Base-by-base conservation (phyloP, 495 filamentous ascomycete genomes). In the Xylaria flabelliformis region DNA sequence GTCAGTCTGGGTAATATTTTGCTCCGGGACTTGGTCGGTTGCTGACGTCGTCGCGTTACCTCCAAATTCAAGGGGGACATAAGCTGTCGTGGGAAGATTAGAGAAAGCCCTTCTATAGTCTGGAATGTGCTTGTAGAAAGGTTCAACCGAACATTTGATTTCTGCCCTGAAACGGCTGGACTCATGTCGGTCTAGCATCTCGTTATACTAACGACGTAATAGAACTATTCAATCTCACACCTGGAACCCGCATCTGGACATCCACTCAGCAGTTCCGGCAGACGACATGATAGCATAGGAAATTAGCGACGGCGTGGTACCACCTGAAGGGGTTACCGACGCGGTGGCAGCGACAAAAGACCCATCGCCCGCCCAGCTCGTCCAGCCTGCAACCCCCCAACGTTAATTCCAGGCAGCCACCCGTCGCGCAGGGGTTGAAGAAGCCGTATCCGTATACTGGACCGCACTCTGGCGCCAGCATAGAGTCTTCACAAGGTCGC, bases 301-400 rank as follows among this genome's bases (percentile, higher is more conserved):
- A 80, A 64, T 86, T 83, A 0, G 83, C 75, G 74, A 79, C 75
- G 39, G 74, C 79, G 44, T 80, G 77, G 46, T 79, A 85, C 74
- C 73, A 80, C 42, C 78, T 77, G 42, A 81, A 79, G 46, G 75
- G 75, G 56, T 86, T 85, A 9, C 78, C 81, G 5, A 80, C 82
- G 1, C 84, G 78, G 4, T 74, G 70, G 56, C 84, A 86, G 42
- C 73, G 77, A 74, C 83, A 86, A 61, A 83, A 86, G 34, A 70
- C 72, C 83, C 84, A 86, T 19, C 79, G 63, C 2, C 83, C 82
- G 24, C 77, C 78, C 19, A 84, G 78, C 26, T 84, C 79, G 32
- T 79, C 77, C n/a, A 84, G 77, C n/a, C 83, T 71, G 71, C 84
- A 86, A 34, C 74, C 77, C 7, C 83, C 83, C 5, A 82, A 81